Evolutionary conservation across 352 stramenopile species (phyloP), one percentile per base, ranked within the genome.

Genomic region (Phytophthora idaei): DNA sequence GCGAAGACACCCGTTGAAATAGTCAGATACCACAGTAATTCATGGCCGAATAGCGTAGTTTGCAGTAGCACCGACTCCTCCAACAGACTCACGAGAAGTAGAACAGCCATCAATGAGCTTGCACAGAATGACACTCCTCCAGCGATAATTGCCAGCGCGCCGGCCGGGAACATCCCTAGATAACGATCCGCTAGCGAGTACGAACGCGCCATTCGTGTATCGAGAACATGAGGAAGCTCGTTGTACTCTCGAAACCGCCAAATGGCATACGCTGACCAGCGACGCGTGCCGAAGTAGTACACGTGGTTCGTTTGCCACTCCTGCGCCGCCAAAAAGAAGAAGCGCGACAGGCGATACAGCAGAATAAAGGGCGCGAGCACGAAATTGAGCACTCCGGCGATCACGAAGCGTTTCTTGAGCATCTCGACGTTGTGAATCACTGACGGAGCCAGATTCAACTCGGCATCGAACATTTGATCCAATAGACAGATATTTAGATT

Each of bases 191-290:
- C 95, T 2, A 97, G 80, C 34, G 90, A 74, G 65, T 98, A 98
- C 15, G 92, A 98, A 14, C 93, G 87, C 37, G 82, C 86, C 58
- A 99, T 90, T 27, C 98, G 89, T n/a, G 87, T 81, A 61, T 99
- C 95, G 62, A 99, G 96, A 36, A 96, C 76, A 66, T 99, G 97
- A n/a, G 95, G 93, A 1, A 99, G 76, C 69, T 99, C 98, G 77
- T 99, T 99, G 81, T 99, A 99, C 80, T 99, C 97, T 48, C 97
- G 86, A 70, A 99, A 99, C 31, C 88, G 88, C 90, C 90, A 97
- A 17, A 93, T 62, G 37, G 92, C 88, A 54, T 95, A 87, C 5
- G 83, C 78, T 28, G 91, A 97, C 97, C 97, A 99, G 39, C 97
- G 90, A 39, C 95, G 88, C 28, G 97, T 95, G 7, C 97, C 97